Evolutionary conservation across 2,329 filamentous ascomycete genomes (phyloP).

Genomic region (Scleromitrula shiraiana): DNA sequence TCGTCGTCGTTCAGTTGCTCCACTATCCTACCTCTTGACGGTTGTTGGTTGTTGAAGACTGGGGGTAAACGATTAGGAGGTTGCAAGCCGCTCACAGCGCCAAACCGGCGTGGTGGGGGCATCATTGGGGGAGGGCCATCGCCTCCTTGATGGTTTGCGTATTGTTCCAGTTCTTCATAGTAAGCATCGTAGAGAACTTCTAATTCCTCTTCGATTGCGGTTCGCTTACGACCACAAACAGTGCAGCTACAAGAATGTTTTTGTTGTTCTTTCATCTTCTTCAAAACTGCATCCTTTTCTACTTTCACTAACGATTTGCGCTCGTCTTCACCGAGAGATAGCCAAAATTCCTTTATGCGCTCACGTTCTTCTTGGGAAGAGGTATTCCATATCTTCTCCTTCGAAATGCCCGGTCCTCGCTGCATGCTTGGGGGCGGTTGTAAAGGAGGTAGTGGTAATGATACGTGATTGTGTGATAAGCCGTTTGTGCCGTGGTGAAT

Average conservation of each 20-base stretch:
- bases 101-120: slow-evolving; percentile 56
- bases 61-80: slow-evolving; percentile 50
- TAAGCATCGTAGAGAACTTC: slow-evolving; percentile 98
- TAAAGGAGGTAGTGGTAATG: slow-evolving; percentile 31
- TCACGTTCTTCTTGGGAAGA: slow-evolving; percentile 90
- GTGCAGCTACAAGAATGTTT: slow-evolving; percentile 98
- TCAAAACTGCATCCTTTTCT: slow-evolving; percentile 94
- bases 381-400: slow-evolving; percentile 95
- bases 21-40: slow-evolving; percentile 67
- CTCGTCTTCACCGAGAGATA: slow-evolving; percentile 87
- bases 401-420: slow-evolving; percentile 30
- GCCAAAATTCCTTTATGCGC: slow-evolving; percentile 97
- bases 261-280: slow-evolving; percentile 99
- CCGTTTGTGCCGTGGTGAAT: slow-evolving; percentile 20
- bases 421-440: slow-evolving; percentile 33
- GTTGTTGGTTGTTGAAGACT: slow-evolving; percentile 56
- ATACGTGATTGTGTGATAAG: slow-evolving; percentile 23
- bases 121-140: slow-evolving; percentile 63
- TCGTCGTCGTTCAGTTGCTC: slow-evolving; percentile 47
- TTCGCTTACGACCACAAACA: slow-evolving; percentile 91
- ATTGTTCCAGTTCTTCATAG: slow-evolving; percentile 96
- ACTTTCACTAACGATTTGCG: slow-evolving; percentile 94
- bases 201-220: slow-evolving; percentile 94
- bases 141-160: slow-evolving; percentile 77
- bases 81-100: slow-evolving; percentile 45